Conservation (phyloP, 805 yeast genomes). For the Candida saitoana region DNA sequence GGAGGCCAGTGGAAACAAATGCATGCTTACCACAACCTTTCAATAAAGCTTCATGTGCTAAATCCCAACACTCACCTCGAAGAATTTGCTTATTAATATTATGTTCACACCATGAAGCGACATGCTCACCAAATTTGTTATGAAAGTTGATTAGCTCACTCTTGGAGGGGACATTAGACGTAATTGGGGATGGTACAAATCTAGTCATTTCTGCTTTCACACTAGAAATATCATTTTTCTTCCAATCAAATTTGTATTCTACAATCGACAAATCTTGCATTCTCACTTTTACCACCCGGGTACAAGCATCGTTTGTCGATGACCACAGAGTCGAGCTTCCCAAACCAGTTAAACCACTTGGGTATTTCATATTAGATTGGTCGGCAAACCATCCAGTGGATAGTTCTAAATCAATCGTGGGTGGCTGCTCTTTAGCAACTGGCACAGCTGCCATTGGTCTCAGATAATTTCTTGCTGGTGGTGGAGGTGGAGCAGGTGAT, state of each 20-base stretch:
- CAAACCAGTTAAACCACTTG: constrained; percentile 33
- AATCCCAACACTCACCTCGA: constrained; percentile 59
- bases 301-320: constrained; percentile 9
- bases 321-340: constrained; percentile 20
- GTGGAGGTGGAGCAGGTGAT: constrained; percentile 24
- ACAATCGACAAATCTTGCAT: constrained; percentile 40
- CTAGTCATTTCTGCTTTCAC: constrained; percentile 26
- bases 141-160: constrained; percentile 30
- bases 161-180: constrained; percentile 23
- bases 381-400: constrained; percentile 45
- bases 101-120: constrained; percentile 53
- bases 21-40: constrained; percentile 59
- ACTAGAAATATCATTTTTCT: constrained; percentile 15
- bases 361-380: constrained; percentile 26
- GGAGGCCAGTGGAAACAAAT: constrained; percentile 44
- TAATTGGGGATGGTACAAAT: constrained; percentile 43
- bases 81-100: constrained; percentile 47
- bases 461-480: constrained; percentile 24
- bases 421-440: constrained; percentile 18
- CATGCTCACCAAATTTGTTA: constrained; percentile 44
- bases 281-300: constrained; percentile 32
- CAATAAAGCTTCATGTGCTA: constrained; percentile 50
- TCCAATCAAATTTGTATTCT: constrained; percentile 39
- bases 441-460: constrained; percentile 12
- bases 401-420: constrained; percentile 41